Percentiles rank a stretch among this genome's conserved stretches.
Evolutionary conservation across 2,329 filamentous ascomycete species (phyloP).

Genomic region (Aspergillus novoparasiticus): DNA sequence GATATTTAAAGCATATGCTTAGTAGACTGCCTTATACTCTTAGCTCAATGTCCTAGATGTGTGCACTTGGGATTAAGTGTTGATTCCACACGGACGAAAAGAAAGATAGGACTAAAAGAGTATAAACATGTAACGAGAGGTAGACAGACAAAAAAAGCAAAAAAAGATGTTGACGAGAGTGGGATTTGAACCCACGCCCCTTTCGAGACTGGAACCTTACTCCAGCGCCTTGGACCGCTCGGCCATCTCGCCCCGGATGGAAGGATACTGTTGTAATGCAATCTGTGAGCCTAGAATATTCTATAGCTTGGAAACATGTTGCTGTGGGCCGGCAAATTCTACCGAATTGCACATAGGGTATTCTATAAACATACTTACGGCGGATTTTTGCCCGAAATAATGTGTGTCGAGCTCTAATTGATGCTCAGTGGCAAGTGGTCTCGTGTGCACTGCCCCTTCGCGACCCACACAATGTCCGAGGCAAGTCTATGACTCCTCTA

Average conservation of each 20-base stretch:
- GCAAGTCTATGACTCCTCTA: neutral
- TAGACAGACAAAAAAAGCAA: neutral
- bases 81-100: too few species aligned
- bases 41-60: too few species aligned
- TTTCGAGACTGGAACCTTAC: constrained; percentile 1
- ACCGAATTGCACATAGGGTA: neutral
- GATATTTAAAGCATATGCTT: too few species aligned
- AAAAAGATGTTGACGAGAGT: constrained; percentile 2
- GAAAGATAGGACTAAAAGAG: too few species aligned
- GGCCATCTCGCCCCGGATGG: neutral
- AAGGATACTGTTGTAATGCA: accelerated
- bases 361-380: neutral
- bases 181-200: constrained; percentile 4
- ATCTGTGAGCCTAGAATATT: accelerated
- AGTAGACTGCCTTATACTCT: too few species aligned
- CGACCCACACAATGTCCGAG: neutral
- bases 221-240: neutral
- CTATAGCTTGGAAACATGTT: accelerated
- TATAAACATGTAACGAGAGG: too few species aligned
- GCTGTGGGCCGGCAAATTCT: neutral
- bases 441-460: neutral
- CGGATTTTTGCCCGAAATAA: neutral
- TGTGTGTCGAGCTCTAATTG: neutral
- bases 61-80: too few species aligned
- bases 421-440: neutral